A percentile compares a stretch with the other conserved stretches of the same genome.
phyloP scores from a whole-genome alignment of 2,329 filamentous ascomycete genomes.

The Paraphoma sp. region DNA sequence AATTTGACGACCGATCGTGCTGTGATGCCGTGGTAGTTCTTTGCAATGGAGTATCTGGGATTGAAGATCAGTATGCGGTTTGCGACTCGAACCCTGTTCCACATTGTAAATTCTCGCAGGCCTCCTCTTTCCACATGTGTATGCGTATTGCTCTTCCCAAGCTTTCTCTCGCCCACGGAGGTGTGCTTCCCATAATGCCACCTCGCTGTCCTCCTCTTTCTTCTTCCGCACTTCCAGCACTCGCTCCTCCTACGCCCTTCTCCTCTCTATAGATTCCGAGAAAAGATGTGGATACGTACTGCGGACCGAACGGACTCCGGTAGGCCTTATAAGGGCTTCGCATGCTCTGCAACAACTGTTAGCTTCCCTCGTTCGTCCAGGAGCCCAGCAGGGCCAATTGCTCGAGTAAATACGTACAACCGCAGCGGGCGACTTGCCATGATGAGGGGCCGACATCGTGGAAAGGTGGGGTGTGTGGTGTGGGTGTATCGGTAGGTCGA shows the following conservation, averaged over 20 bases:
- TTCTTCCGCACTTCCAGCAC: not conserved
- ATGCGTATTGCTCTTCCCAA: not conserved
- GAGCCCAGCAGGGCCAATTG: slow-evolving; percentile 15
- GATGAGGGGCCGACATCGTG: slow-evolving; percentile 27
- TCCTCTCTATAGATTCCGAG: not conserved
- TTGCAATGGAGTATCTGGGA: slow-evolving; percentile 58
- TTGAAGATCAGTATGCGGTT: not conserved
- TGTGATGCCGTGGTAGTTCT: slow-evolving; percentile 59
- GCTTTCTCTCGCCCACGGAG: no score
- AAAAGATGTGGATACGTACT: slow-evolving; percentile 52
- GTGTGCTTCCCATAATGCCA: not conserved
- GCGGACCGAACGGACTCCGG: slow-evolving; percentile 64
- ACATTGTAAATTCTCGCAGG: no score
- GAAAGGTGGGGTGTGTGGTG: slow-evolving; percentile 8
- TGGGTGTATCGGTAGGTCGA: not conserved
- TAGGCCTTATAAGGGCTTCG: slow-evolving; percentile 57
- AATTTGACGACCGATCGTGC: slow-evolving; percentile 48
- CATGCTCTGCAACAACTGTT: slow-evolving; percentile 27
- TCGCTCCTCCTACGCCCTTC: not conserved
- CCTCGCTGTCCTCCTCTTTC: not conserved
- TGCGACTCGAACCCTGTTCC: no score
- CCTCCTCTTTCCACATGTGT: not conserved
- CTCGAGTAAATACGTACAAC: slow-evolving; percentile 26
- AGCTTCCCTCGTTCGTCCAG: slow-evolving; percentile 16
- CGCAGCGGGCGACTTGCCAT: slow-evolving; percentile 37